Evolutionary conservation across 192 early-diverging fungal species (phyloP), one percentile per base, ranked within the genome.

Genomic region (Linnemannia elongata): DNA sequence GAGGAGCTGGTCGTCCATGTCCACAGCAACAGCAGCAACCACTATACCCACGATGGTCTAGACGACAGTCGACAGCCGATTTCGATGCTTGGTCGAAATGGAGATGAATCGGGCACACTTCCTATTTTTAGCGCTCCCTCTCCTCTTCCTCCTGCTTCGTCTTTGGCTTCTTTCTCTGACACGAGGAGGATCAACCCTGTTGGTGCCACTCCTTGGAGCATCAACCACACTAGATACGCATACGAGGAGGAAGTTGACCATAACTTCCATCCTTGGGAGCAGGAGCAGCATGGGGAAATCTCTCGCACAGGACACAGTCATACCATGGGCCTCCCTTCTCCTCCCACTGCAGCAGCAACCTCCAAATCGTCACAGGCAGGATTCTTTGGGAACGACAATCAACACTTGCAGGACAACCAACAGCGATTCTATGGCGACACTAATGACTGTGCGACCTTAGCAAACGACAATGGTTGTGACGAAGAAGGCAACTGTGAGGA

Each of bases 111-210:
- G 49, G 49, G 6, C 20, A 22, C 49, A 52, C 18, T 6, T 72
- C 68, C 69, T 71, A 70, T 82, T 76, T 82, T 71, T 76, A 76
- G 74, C 52, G 17, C 24, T 33, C n/a, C 10, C 9, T 24, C 57
- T 66, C 60, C 30, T 63, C 57, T 9, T 30, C n/a, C 57, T 63
- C 9, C n/a, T 63, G 24, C 57, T 12, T 63, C 57, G 5, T 63
- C 57, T 38, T 78, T 22, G 36, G 36, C 33, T 22, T 54, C 49
- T 2, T 52, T 20, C 60, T 66, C 30, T 33, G 60, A 30, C 30
- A 33, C 60, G 30, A 35, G 30, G 60, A 66, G 9, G 10, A 4
- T 33, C 60, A 12, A 66, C 12, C 7, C 30, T 27, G 27, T 24
- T 17, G 9, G 27, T 33, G 12, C 8, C 33, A 33, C 27, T 66